Percentiles rank a stretch among this genome's conserved stretches.
Conservation (phyloP, 257 asterid genomes). For the Salvia miltiorrhiza region DNA sequence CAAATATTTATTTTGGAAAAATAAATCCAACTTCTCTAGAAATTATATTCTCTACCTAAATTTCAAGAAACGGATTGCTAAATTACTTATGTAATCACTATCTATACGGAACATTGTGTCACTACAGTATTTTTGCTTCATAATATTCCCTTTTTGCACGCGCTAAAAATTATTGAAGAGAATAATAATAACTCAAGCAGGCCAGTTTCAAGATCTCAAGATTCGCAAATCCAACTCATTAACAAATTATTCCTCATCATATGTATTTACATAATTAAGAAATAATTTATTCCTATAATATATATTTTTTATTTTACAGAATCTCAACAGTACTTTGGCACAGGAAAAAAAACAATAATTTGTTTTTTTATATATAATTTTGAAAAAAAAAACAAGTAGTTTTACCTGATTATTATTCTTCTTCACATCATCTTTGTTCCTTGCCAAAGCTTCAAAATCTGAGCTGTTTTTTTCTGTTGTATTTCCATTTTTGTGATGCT, state of each 20-base stretch:
- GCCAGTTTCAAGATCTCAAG: slow-evolving; percentile 25
- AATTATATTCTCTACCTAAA: neutral
- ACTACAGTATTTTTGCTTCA: neutral
- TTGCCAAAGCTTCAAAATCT: slow-evolving; percentile 37
- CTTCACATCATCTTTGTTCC: slow-evolving; percentile 35
- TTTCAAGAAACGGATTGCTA: neutral
- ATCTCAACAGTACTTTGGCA: slow-evolving; percentile 17
- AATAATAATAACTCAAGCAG: slow-evolving; percentile 10
- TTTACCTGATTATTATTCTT: slow-evolving; percentile 39
- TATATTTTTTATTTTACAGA: neutral
- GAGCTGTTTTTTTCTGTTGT: slow-evolving; percentile 25
- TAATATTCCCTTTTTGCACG: neutral
- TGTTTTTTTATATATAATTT: neutral
- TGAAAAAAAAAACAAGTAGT: neutral
- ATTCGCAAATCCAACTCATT: slow-evolving; percentile 26
- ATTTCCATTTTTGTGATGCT: slow-evolving; percentile 19
- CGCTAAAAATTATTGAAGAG: slow-evolving; percentile 5
- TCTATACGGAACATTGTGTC: too few species aligned
- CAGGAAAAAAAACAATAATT: neutral
- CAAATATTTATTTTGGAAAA: neutral
- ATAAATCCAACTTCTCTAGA: neutral
- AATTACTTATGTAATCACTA: neutral
- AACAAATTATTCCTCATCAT: slow-evolving; percentile 7
- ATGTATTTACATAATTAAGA: neutral
- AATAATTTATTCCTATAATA: neutral